These are phyloP conservation scores for Nemania bipapillata DNA, from an alignment of 2,329 filamentous ascomycete species.

Conservation along the genomic window DNA sequence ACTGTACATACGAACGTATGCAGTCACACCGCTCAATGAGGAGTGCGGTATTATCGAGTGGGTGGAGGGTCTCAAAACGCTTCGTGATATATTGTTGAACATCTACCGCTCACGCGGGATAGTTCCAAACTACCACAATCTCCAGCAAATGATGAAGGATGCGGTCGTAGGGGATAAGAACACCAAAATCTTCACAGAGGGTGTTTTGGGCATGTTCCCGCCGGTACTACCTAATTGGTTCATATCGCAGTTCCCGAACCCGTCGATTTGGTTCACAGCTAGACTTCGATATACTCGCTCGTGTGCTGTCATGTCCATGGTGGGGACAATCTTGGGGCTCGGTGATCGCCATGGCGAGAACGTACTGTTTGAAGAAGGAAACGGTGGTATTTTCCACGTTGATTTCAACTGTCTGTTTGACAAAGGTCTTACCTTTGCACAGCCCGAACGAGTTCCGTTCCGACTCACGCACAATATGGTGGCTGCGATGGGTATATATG, in stretches of 20 bases:
- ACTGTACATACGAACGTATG: slow-evolving; percentile 96
- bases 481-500: slow-evolving; percentile 94
- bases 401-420: slow-evolving; percentile 99
- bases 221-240: slow-evolving; percentile 94
- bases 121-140: slow-evolving; percentile 73
- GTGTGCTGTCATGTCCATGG: slow-evolving; percentile 99
- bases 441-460: slow-evolving; percentile 94
- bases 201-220: slow-evolving; percentile 74
- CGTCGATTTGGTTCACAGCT: slow-evolving; percentile 89
- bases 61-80: slow-evolving; percentile 94
- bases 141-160: slow-evolving; percentile 72
- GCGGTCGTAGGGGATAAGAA: slow-evolving; percentile 68
- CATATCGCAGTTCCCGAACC: slow-evolving; percentile 91
- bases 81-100: slow-evolving; percentile 87
- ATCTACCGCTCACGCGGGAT: slow-evolving; percentile 82
- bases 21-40: slow-evolving; percentile 95
- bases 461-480: slow-evolving; percentile 98
- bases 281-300: slow-evolving; percentile 90
- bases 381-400: slow-evolving; percentile 94
- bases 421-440: slow-evolving; percentile 94
- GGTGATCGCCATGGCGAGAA: slow-evolving; percentile 98
- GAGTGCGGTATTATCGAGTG: slow-evolving; percentile 98
- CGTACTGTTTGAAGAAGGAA: slow-evolving; percentile 91
- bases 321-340: slow-evolving; percentile 90
- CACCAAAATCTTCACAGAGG: slow-evolving; percentile 75